These are phyloP conservation scores for Dendrostoma leiphaemia DNA, from an alignment of 2,329 filamentous ascomycete species.

Conservation along the genomic window DNA sequence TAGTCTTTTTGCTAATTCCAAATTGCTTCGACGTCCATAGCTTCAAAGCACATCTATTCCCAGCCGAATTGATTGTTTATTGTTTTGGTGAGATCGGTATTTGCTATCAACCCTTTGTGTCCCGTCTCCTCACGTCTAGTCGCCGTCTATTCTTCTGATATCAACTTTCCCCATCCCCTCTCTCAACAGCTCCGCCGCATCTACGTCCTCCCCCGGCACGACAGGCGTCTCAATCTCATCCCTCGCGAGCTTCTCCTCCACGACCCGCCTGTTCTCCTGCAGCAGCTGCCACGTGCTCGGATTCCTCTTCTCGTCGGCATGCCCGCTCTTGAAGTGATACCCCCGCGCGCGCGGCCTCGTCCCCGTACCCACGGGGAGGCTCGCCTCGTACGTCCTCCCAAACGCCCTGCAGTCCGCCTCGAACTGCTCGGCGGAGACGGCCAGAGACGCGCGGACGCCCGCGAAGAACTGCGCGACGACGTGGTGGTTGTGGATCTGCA, in stretches of 20 bases:
- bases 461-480: conserved; percentile 72
- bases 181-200: conserved; percentile 49
- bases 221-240: conserved; percentile 49
- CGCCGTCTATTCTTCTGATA: neutral
- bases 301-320: conserved; percentile 66
- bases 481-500: conserved; percentile 89
- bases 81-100: no score
- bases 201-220: conserved; percentile 44
- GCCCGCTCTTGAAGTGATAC: conserved; percentile 75
- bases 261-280: conserved; percentile 34
- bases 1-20: neutral
- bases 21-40: no score
- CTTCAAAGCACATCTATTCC: no score
- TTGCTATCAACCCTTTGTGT: no score
- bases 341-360: conserved; percentile 76
- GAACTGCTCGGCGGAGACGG: conserved; percentile 56
- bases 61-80: no score
- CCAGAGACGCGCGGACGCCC: conserved; percentile 64
- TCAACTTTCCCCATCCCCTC: conserved; percentile 54
- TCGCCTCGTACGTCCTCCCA: conserved; percentile 58
- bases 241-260: conserved; percentile 38
- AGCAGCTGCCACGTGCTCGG: conserved; percentile 63
- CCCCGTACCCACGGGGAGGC: conserved; percentile 72
- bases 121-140: no score
- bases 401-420: conserved; percentile 47